Evolutionary conservation across 1,139 yeast species (phyloP), one percentile per base, ranked within the genome.

Genomic region (Blastobotrys buckinghamii): DNA sequence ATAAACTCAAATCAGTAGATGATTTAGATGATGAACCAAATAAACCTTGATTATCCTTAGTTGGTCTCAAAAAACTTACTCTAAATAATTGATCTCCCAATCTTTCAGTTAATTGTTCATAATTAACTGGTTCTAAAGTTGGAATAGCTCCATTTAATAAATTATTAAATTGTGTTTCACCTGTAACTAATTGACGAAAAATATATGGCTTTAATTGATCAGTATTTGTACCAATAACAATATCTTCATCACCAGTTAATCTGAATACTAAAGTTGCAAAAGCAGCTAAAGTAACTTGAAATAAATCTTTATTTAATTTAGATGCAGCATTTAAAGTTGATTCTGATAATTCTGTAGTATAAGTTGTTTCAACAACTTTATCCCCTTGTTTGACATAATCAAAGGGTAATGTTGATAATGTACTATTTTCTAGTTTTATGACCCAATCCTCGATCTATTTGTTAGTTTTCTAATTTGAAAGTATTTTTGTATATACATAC

Each of bases 241-340:
- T 81, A 61, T 92, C 97, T 55, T 89, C 97, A 63, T 92, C 97
- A 26, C 97, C 97, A 5, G 97, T 84, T 49, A 87, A 73, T 63
- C 97, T 77, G 67, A 78, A 83, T 36, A 87, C 75, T 50, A 92
- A 73, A 1, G 84, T 79, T 26, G 84, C 79, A 70, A 83, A 86
- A 1, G 78, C 78, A n/a, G 95, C 73, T 51, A 88, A 73, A 0
- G 83, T 81, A 19, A 76, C 67, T 29, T 74, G 64, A 63, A 83
- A 85, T 1, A 62, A 49, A 2, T 55, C 35, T 10, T 44, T 48
- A 17, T 44, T 30, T 32, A 46, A 39, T 15, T 47, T 37, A 1
- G 42, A 38, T 42, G 56, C 51, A 29, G 48, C 50, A 6, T 50
- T 42, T 13, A 37, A 26, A 19, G 55, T 53, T 6, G 45, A 30